These are phyloP conservation scores for Xylaria nigripes DNA, from an alignment of 495 filamentous ascomycete species.

Conservation along the genomic window DNA sequence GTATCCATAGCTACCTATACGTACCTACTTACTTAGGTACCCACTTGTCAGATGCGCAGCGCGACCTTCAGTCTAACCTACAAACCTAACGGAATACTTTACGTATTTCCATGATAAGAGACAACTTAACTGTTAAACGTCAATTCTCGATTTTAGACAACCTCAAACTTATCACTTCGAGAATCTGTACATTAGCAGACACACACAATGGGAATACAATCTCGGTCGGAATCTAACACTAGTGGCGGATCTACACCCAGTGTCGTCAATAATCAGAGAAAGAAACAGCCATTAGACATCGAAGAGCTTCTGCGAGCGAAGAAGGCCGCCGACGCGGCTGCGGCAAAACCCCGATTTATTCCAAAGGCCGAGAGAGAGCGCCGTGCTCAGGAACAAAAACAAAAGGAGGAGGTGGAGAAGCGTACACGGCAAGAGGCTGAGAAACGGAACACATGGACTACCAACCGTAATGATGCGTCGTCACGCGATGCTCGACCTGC, in stretches of 20 bases:
- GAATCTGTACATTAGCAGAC: neutral
- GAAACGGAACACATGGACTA: slow-evolving; percentile 8
- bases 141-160: too few species aligned
- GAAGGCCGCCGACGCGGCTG: slow-evolving; percentile 38
- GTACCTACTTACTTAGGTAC: too few species aligned
- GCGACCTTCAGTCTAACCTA: too few species aligned
- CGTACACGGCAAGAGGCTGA: slow-evolving; percentile 39
- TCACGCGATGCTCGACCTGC: slow-evolving; percentile 15
- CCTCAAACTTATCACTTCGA: neutral
- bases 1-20: too few species aligned
- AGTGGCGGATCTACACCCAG: slow-evolving; percentile 11
- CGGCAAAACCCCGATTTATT: slow-evolving; percentile 80
- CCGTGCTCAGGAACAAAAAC: slow-evolving; percentile 73
- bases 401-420: slow-evolving; percentile 70
- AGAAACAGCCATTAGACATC: slow-evolving; percentile 37
- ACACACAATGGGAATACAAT: slow-evolving; percentile 20
- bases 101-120: too few species aligned
- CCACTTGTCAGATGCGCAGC: too few species aligned
- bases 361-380: slow-evolving; percentile 84
- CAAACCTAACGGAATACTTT: too few species aligned
- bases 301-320: slow-evolving; percentile 41
- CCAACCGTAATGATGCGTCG: slow-evolving; percentile 21
- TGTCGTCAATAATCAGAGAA: slow-evolving; percentile 12
- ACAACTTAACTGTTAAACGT: too few species aligned
- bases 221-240: slow-evolving; percentile 18